phyloP scores from a whole-genome alignment of 192 early-diverging fungal genomes.

The Umbelopsis vinacea region DNA sequence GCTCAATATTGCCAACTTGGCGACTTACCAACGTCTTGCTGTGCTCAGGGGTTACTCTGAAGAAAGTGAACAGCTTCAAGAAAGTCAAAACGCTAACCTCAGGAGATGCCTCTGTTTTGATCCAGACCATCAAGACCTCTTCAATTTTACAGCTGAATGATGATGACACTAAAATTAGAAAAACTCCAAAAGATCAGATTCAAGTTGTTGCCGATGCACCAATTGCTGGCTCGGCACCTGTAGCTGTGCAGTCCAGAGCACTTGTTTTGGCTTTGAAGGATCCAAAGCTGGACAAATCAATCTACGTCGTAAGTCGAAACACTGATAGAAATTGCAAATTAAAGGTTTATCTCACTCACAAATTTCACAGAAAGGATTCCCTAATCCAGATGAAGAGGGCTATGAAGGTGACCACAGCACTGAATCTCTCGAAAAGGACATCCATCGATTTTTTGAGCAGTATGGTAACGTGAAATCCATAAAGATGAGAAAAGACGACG shows the following conservation, averaged over 20 bases:
- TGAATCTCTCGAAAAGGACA: slow-evolving; percentile 14
- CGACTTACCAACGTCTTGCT: neutral
- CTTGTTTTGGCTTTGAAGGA: neutral
- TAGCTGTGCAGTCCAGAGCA: neutral
- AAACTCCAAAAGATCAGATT: neutral
- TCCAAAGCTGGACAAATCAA: slow-evolving; percentile 27
- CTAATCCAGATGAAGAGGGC: slow-evolving; percentile 12
- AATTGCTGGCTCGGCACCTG: neutral
- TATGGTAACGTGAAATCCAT: slow-evolving; percentile 29
- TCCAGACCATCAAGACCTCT: slow-evolving; percentile 20
- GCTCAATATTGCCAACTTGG: neutral
- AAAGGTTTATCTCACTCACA: neutral
- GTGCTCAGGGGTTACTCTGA: slow-evolving; percentile 36
- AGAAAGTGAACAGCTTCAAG: slow-evolving; percentile 35
- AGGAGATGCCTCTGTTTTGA: slow-evolving; percentile 25
- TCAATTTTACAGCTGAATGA: slow-evolving; percentile 29
- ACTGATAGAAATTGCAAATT: neutral
- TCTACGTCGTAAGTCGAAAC: slow-evolving; percentile 34
- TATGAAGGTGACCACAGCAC: slow-evolving; percentile 6
- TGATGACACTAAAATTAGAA: slow-evolving; percentile 32
- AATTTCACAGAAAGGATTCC: slow-evolving; percentile 37
- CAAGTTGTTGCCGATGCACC: neutral
- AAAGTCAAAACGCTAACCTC: slow-evolving; percentile 34
- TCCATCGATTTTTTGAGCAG: slow-evolving; percentile 24
- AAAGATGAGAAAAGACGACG: slow-evolving; percentile 30